These are phyloP conservation scores for Leishmania gerbilli DNA, from an alignment of 208 protist genomes.

Conservation along the genomic window DNA sequence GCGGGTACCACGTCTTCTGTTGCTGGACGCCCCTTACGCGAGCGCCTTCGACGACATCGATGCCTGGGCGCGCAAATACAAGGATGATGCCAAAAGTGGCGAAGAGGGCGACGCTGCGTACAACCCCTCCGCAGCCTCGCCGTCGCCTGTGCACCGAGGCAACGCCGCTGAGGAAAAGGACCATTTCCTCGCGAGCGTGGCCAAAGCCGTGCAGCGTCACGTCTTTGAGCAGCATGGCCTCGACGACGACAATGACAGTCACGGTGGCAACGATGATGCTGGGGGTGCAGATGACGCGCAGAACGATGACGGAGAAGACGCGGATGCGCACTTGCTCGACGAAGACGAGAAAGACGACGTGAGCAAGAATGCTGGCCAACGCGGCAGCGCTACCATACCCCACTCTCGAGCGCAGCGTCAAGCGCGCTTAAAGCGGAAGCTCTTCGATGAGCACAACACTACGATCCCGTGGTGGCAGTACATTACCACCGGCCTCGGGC, in stretches of 20 bases:
- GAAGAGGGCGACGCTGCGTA: constrained; percentile 15
- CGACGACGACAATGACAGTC: constrained; percentile 16
- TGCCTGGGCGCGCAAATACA: constrained; percentile 17
- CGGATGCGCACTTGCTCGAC: not conserved
- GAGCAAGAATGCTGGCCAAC: not conserved
- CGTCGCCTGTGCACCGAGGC: not conserved
- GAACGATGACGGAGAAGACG: not conserved
- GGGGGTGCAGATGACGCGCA: not conserved
- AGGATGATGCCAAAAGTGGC: constrained; percentile 10
- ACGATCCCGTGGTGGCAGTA: constrained; percentile 84
- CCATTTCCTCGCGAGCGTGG: constrained; percentile 4
- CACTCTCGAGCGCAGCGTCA: not conserved
- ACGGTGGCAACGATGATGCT: not conserved
- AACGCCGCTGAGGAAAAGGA: not conserved
- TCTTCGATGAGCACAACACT: constrained; percentile 56
- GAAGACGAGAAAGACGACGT: not conserved
- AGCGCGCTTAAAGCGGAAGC: constrained; percentile 13
- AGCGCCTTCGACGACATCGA: constrained; percentile 44
- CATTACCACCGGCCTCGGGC: constrained; percentile 67
- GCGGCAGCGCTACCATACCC: not conserved
- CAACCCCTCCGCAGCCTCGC: not conserved
- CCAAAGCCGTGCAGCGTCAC: constrained; percentile 12
- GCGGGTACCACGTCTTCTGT: constrained; percentile 67
- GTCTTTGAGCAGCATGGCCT: constrained; percentile 15
- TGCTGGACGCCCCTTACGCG: constrained; percentile 79